Percentiles rank a stretch among this genome's conserved stretches.
These are phyloP conservation scores for Periconia sp. DNA, from an alignment of 2,329 filamentous ascomycete species.

Conservation along the genomic window DNA sequence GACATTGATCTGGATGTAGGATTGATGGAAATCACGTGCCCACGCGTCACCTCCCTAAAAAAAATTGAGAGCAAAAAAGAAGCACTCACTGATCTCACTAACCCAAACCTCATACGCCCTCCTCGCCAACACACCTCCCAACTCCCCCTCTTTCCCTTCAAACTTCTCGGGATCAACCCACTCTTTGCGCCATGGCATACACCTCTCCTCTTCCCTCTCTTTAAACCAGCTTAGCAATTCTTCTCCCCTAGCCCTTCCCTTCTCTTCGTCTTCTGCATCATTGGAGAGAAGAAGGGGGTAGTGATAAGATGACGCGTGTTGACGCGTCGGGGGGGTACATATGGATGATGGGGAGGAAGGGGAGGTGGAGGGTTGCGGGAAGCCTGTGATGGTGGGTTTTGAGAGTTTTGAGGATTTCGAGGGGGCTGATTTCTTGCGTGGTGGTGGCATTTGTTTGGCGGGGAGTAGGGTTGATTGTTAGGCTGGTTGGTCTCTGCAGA, in stretches of 20 bases:
- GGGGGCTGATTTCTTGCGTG: not conserved
- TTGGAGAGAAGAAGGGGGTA: constrained; percentile 30
- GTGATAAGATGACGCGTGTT: constrained; percentile 31
- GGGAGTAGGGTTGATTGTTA: too few relatives aligned
- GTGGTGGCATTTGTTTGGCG: not conserved
- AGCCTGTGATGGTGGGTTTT: constrained; percentile 2
- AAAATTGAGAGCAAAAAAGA: not conserved
- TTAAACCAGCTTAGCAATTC: constrained; percentile 36
- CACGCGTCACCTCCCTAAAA: not conserved
- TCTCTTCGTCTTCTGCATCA: constrained; percentile 11
- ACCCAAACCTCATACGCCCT: constrained; percentile 69
- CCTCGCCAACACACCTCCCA: constrained; percentile 48
- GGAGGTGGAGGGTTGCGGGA: constrained; percentile 14
- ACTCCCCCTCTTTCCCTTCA: constrained; percentile 24
- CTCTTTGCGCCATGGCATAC: constrained; percentile 53
- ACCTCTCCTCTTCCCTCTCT: constrained; percentile 29
- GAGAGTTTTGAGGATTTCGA: not conserved
- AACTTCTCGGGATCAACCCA: constrained; percentile 54
- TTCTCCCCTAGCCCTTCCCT: constrained; percentile 5
- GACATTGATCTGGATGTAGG: too few relatives aligned
- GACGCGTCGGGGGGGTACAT: constrained; percentile 26
- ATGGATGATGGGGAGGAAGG: constrained; percentile 9
- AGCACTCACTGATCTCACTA: constrained; percentile 58
- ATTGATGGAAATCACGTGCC: constrained; percentile 18
- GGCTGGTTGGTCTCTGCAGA: too few relatives aligned